Percentiles rank a stretch among this genome's conserved stretches.
These are phyloP conservation scores for Boeremia exigua DNA, from an alignment of 2,329 filamentous ascomycete species.

Conservation along the genomic window DNA sequence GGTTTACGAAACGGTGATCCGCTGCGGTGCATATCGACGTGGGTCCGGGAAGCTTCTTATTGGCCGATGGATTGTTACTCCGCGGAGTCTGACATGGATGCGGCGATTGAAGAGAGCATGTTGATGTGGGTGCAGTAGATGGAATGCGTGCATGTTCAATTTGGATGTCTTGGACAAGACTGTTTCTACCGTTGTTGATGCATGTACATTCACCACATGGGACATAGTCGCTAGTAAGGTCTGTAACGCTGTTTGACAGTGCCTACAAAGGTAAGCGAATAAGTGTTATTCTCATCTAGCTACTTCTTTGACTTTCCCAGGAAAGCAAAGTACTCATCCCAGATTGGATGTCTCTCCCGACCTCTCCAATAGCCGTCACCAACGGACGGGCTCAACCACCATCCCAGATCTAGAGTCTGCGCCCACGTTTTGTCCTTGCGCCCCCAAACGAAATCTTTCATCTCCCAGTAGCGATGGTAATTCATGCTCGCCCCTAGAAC, in stretches of 20 bases:
- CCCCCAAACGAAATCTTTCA: conserved; percentile 1
- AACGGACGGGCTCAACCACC: conserved; percentile 13
- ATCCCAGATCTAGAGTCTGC: conserved; percentile 10
- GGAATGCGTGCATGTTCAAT: not conserved
- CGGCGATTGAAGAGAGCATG: not conserved
- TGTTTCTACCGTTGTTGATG: too few species aligned
- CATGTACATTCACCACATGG: too few species aligned
- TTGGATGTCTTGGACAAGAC: not conserved
- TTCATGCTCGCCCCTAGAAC: not conserved
- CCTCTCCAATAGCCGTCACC: not conserved
- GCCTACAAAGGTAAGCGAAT: too few species aligned
- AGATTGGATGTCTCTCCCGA: too few species aligned
- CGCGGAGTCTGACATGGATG: not conserved
- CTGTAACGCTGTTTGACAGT: too few species aligned
- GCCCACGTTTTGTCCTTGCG: conserved; percentile 8
- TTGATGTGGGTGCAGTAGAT: not conserved
- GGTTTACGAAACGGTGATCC: not conserved
- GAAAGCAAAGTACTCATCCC: too few species aligned
- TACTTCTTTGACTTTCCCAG: too few species aligned
- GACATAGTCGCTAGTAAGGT: too few species aligned
- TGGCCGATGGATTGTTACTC: not conserved
- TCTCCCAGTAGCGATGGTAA: conserved; percentile 7
- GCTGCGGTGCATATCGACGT: not conserved
- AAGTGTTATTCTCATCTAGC: too few species aligned
- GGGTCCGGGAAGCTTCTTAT: not conserved